phyloP scores from a whole-genome alignment of 495 filamentous ascomycete species.

The Hyaloscypha hepaticicola region DNA sequence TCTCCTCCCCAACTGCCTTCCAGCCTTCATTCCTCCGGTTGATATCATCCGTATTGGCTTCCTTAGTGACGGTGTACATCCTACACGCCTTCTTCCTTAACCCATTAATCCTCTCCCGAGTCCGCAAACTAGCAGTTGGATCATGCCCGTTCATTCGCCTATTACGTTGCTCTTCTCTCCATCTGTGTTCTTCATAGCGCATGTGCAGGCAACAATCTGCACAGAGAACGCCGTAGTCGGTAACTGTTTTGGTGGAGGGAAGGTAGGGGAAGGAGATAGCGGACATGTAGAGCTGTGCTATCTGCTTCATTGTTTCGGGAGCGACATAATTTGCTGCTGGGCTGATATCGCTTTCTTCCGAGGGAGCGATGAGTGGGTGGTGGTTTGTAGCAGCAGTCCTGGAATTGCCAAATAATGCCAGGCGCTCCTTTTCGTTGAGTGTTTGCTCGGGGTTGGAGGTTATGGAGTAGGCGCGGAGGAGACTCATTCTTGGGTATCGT shows the following conservation, averaged over 20 bases:
- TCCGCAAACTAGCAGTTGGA: conserved; percentile 3
- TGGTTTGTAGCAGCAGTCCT: conserved; percentile 5
- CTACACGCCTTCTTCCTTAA: conserved; percentile 1
- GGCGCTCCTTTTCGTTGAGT: conserved; percentile 13
- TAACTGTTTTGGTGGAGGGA: not conserved
- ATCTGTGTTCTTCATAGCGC: conserved; percentile 6
- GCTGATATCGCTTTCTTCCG: conserved; percentile 11
- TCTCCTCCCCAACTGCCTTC: conserved; percentile 4
- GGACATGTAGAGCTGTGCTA: conserved; percentile 6
- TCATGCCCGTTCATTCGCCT: not conserved
- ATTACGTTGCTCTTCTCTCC: conserved; percentile 1
- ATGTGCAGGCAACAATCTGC: conserved; percentile 4
- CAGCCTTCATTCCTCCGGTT: not conserved
- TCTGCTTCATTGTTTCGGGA: not conserved
- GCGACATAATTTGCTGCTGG: conserved; percentile 2
- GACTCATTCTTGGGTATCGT: not conserved
- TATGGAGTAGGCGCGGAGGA: not conserved
- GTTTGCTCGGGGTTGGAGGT: not conserved
- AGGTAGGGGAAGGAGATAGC: conserved; percentile 12
- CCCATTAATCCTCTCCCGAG: conserved; percentile 3
- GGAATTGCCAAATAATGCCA: conserved; percentile 1
- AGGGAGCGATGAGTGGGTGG: conserved; percentile 7
- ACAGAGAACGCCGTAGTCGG: conserved; percentile 11
- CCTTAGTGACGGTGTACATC: not conserved
- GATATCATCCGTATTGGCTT: not conserved